Evolutionary conservation across 2,329 filamentous ascomycete species (phyloP), one percentile per base, ranked within the genome.

Genomic region (Monosporascus cannonballus): DNA sequence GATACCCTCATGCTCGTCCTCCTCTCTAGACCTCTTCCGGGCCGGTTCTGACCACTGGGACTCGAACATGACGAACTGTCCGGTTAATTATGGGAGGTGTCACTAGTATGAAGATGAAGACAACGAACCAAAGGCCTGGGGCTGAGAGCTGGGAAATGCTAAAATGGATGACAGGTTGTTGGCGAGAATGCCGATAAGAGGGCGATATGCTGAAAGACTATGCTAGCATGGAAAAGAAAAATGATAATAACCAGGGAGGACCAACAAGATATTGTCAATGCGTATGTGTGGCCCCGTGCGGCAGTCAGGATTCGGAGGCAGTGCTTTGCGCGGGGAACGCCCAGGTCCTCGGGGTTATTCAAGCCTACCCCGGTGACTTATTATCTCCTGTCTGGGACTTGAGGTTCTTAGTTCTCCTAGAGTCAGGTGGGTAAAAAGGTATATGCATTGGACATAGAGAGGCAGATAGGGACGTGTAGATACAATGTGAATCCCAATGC

Each of bases 1-100:
- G 25, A 57, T 53, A 7, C 49, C 48, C 18, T 56, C 54, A 6
- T 22, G 39, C 34, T 61, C 61, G 9, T 67, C 66, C 6, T 67
- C 66, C 22, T 64, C 64, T 50, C 63, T 59, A 20, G 38, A 39
- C 45, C 67, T 63, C 58, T 69, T 69, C 30, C 64, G 61, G 44
- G 59, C 49, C 22, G 54, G 45, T 47, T 64, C 61, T 27, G 51
- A 49, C 52, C 56, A 59, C 22, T 58, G 58, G 38, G 49, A 47
- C 22, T 56, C 53, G 37, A 61, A 56, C 62, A 63, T 65, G 41
- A 17, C 11, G 5, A 24, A 8, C 3, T 30, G 42, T n/a, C 14
- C 17, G 17, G 14, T 15, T 30, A 22, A 27, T 46, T 25, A 30
- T 24, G 30, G 30, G 11, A 34, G 9, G 9, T 34, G 4, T 9